Evolutionary conservation across 1,139 yeast species (phyloP), one percentile per base, ranked within the genome.

Genomic region (Geotrichum aggregatum): DNA sequence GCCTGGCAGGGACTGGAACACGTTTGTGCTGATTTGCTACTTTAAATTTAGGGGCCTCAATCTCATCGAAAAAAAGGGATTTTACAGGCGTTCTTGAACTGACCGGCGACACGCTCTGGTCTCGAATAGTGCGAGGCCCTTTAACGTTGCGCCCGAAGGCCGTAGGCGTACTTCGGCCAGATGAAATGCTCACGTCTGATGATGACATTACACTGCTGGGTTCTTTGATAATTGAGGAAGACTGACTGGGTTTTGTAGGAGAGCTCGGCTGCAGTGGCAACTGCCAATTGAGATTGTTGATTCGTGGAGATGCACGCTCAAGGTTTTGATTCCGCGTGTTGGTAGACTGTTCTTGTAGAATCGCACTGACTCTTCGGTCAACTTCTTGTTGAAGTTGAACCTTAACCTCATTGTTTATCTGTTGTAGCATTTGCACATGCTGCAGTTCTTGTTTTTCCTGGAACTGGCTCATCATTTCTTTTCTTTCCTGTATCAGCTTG

Each of bases 301-400:
- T 3, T 11, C 30, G 30, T 22, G 35, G 35, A 13, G 35, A 10
- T 13, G 21, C 35, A 2, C 18, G 16, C 5, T 3, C 28, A 8
- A n/a, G 34, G 21, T 31, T 31, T 43, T 19, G 47, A 42, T 42
- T 42, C 30, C 13, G 45, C 5, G 45, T 30, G 28, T 30, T 42
- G 35, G 30, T n/a, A 4, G 38, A 18, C 16, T 43, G 47, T 13
- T 43, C 47, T 16, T 45, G 40, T 6, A 50, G 33, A 33, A 50
- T 45, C 3, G 41, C 41, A 3, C 43, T 26, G 3, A 50, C 28
- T 35, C 72, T 53, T 24, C 64, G 58, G 41, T 66, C 69, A 16
- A 69, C 71, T 43, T 69, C 72, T 18, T 61, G 59, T 34, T 68
- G 70, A 5, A 68, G 59, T 8, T 59, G 63, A 1, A 52, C 54